A percentile compares a stretch with the other conserved stretches of the same genome.
Conservation (phyloP, 768 basidiomycete species). For the Lanmaoa rubissima region DNA sequence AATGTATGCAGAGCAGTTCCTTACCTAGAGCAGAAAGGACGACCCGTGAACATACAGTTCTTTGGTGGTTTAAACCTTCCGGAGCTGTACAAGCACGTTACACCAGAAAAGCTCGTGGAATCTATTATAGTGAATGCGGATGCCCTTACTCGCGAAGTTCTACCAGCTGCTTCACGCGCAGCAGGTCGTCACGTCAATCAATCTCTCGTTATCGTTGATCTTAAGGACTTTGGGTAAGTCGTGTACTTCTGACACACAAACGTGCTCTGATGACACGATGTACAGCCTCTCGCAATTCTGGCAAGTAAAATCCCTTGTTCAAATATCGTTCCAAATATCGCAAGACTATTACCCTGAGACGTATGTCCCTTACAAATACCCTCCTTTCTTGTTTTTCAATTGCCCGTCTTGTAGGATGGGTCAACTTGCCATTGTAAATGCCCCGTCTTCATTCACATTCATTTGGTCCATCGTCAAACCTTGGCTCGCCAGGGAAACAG, state of each 20-base stretch:
- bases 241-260: background rate
- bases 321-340: constrained; percentile 66
- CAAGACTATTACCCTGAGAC: constrained; percentile 80
- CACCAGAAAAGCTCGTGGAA: constrained; percentile 63
- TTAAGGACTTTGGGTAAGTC: constrained; percentile 66
- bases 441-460: constrained; percentile 67
- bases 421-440: constrained; percentile 67
- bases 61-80: constrained; percentile 59
- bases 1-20: background rate
- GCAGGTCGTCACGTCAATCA: constrained; percentile 51
- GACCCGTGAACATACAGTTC: constrained; percentile 66
- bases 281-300: constrained; percentile 65
- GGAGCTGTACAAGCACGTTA: constrained; percentile 53
- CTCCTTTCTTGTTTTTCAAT: background rate
- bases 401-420: constrained; percentile 55
- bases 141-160: constrained; percentile 59
- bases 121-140: constrained; percentile 65
- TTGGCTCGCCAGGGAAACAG: constrained; percentile 74
- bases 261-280: background rate
- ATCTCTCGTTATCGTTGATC: constrained; percentile 64
- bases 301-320: constrained; percentile 67
- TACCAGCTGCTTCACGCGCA: constrained; percentile 61
- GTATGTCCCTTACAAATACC: constrained; percentile 37
- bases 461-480: constrained; percentile 70
- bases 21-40: constrained; percentile 50